Base-by-base conservation (phyloP, 805 yeast genomes). In the Candida suzukii region DNA sequence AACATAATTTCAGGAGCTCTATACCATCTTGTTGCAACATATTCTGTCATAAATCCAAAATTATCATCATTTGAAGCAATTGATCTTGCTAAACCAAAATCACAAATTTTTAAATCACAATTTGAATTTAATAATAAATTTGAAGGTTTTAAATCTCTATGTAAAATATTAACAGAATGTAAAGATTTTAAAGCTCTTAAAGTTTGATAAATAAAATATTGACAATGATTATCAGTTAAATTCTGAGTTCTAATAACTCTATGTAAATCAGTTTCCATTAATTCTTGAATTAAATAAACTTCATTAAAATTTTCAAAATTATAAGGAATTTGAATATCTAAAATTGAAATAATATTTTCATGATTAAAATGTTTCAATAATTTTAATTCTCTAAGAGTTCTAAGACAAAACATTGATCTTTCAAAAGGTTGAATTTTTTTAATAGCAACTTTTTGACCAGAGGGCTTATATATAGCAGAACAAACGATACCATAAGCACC, bases 1-100 rank as follows among this genome's bases (percentile, higher is more conserved):
- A 91, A 72, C 98, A 91, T 91, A 58, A 91, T 88, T 54, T 91
- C 98, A 0, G 98, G 98, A 0, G 98, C 98, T 42, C 98, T 71
- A 62, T 91, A 91, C 97, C 98, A 91, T 49, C 98, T 70, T 3
- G 98, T 91, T 10, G 98, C 98, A 35, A 91, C 98, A 58, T 91
- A 91, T 62, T 91, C 98, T 2, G 98, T 91, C 95, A 91, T 83
- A 14, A 37, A 80, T 5, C 87, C 88, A 46, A 78, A 74, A 56
- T 79, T 80, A 54, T 79, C 81, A 52, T 81, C 81, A 41, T 67
- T 68, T 44, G 75, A 69, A 29, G 87, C 78, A 44, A 78, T 73
- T 18, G 79, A 65, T 44, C 85, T 67, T 1, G 98, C 96, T 35
- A 91, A 70, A 0, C 98, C 98, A 61, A 91, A 91, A 62, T 91